Evolutionary conservation across 257 asterid genomes (phyloP).

Genomic region (Leptodermis oblonga): DNA sequence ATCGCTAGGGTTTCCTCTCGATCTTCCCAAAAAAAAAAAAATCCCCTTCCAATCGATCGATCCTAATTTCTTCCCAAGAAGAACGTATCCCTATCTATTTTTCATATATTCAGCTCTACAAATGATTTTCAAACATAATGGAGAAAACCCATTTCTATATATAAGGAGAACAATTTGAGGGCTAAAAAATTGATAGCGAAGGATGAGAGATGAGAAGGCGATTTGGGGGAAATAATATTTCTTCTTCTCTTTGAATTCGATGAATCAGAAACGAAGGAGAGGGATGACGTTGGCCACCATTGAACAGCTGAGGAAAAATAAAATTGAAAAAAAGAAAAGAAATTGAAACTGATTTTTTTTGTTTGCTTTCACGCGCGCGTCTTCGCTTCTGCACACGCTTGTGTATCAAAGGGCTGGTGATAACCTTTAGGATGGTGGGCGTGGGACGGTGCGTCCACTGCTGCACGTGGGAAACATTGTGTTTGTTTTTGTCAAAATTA

Average conservation of each 20-base stretch:
- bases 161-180: conserved; percentile 13
- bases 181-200: conserved; percentile 19
- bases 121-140: too few species aligned
- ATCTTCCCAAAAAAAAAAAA: conserved; percentile 13
- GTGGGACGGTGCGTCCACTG: background rate
- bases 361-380: conserved; percentile 10
- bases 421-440: background rate
- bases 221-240: background rate
- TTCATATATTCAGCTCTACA: conserved; percentile 10
- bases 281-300: conserved; percentile 35
- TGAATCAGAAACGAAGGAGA: conserved; percentile 22
- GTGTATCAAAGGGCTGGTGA: background rate
- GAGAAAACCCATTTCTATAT: conserved; percentile 7
- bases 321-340: background rate
- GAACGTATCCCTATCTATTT: conserved; percentile 5
- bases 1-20: conserved; percentile 26
- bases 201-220: conserved; percentile 8
- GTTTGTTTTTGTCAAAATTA: background rate
- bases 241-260: background rate
- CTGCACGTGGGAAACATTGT: conserved; percentile 4
- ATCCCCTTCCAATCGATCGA: conserved; percentile 26
- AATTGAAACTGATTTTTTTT: background rate
- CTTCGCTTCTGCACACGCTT: conserved; percentile 6
- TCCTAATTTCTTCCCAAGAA: conserved; percentile 14
- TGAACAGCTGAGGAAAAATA: conserved; percentile 18